Percentiles rank a stretch among this genome's conserved stretches.
Evolutionary conservation across 352 stramenopile species (phyloP).

Genomic region (Phytophthora parvispora): DNA sequence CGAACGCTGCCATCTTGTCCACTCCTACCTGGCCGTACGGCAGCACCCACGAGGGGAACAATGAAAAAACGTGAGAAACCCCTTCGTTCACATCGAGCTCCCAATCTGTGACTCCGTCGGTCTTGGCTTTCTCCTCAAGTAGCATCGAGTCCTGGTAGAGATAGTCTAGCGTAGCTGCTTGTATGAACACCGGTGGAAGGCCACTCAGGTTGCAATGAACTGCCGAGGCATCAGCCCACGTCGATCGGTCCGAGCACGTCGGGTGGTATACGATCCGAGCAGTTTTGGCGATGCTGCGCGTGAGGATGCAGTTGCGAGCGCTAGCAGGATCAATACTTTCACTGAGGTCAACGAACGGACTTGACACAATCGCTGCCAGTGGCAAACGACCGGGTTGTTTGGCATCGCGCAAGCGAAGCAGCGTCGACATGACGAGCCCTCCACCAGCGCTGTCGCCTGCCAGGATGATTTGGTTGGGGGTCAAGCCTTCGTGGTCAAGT

Average conservation of each 20-base stretch:
- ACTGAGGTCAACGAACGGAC: slow-evolving; percentile 25
- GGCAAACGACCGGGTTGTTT: slow-evolving; percentile 22
- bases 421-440: slow-evolving; percentile 44
- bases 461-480: slow-evolving; percentile 43
- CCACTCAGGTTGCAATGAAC: slow-evolving; percentile 49
- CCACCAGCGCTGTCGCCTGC: slow-evolving; percentile 54
- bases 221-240: slow-evolving; percentile 42
- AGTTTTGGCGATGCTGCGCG: slow-evolving; percentile 22
- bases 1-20: slow-evolving; percentile 40
- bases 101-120: slow-evolving; percentile 42
- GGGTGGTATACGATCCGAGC: slow-evolving; percentile 26
- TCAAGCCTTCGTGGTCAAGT: slow-evolving; percentile 30
- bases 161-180: slow-evolving; percentile 40
- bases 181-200: slow-evolving; percentile 49
- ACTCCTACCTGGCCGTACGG: slow-evolving; percentile 43
- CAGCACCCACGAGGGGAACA: slow-evolving; percentile 44
- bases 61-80: slow-evolving; percentile 45
- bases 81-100: slow-evolving; percentile 48
- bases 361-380: slow-evolving; percentile 37
- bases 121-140: slow-evolving; percentile 33
- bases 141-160: slow-evolving; percentile 36
- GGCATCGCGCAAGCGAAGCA: slow-evolving; percentile 43
- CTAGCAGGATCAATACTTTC: slow-evolving; percentile 7
- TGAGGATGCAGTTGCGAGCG: slow-evolving; percentile 45
- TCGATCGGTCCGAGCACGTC: slow-evolving; percentile 17